Base-by-base conservation (phyloP, 805 yeast genomes). In the Suhomyces kilbournensis region DNA sequence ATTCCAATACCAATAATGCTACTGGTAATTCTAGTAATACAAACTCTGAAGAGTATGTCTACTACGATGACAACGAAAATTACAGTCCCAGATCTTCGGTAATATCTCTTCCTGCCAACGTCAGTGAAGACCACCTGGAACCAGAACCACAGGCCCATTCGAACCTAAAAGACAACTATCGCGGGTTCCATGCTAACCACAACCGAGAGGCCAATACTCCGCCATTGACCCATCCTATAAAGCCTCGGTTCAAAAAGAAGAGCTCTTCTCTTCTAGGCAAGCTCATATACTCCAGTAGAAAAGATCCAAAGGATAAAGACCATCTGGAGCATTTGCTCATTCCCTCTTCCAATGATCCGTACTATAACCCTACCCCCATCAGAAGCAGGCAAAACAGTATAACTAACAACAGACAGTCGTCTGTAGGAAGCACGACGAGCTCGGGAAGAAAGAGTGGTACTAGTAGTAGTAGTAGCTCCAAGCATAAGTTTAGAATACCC, bases 181-280 rank as follows among this genome's bases (percentile, higher is more conserved):
- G 67, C 42, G 80, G 80, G 4, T 74, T 75, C 61, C 80, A 75
- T 56, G 67, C 69, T 12, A 65, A 65, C 43, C 66, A 58, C 46
- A 56, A 63, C 44, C 62, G 67, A 17, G 68, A 67, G 7, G 64
- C 65, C 20, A 71, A 72, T 15, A 62, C 73, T 2, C 82, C 83
- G 0, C 83, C 83, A 3, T 68, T 77, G 44, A 56, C 66, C 20
- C 78, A 74, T n/a, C 83, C 83, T 1, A 74, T 79, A 26, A 78
- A 77, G 54, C 82, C 82, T 0, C 68, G 71, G 44, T 71, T 72
- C 60, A 68, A 67, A 53, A 75, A 72, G 56, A 68, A 71, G 56
- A 67, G 74, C 40, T 58, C 67, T 34, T 65, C 74, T 1, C 56
- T 76, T 44, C 60, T 75, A 25, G 77, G 77, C 5, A 75, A 74